phyloP scores from a whole-genome alignment of 164 flowering plant species.

The Stephania japonica region DNA sequence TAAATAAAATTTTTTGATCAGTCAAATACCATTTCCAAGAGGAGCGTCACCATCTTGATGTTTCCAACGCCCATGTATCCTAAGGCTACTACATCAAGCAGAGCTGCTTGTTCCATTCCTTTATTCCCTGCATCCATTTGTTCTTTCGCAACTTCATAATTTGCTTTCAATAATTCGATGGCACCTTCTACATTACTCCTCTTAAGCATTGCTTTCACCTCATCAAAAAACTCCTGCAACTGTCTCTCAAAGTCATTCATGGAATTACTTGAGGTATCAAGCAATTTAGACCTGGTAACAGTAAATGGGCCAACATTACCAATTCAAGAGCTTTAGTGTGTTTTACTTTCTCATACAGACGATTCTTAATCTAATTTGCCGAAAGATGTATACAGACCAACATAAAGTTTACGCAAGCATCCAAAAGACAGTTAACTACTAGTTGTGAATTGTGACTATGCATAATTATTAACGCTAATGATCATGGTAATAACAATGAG shows the following conservation, averaged over 20 bases:
- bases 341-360: background rate
- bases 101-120: conserved; percentile 81
- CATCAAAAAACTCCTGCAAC: conserved; percentile 62
- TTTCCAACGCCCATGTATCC: conserved; percentile 70
- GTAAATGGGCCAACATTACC: conserved; percentile 14
- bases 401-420: no score
- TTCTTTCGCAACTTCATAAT: conserved; percentile 68
- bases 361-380: background rate
- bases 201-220: conserved; percentile 60
- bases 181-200: conserved; percentile 60
- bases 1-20: background rate
- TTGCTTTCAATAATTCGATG: conserved; percentile 63
- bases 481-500: no score
- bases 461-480: no score
- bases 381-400: background rate
- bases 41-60: conserved; percentile 32
- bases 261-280: conserved; percentile 27
- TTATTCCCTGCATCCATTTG: conserved; percentile 52
- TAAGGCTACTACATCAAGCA: conserved; percentile 68
- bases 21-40: conserved; percentile 51
- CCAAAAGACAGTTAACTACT: no score
- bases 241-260: conserved; percentile 46
- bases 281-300: conserved; percentile 38
- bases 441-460: no score
- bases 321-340: conserved; percentile 5